These are phyloP conservation scores for Deinandra increscens DNA, from an alignment of 129 eudicot species.

Conservation along the genomic window DNA sequence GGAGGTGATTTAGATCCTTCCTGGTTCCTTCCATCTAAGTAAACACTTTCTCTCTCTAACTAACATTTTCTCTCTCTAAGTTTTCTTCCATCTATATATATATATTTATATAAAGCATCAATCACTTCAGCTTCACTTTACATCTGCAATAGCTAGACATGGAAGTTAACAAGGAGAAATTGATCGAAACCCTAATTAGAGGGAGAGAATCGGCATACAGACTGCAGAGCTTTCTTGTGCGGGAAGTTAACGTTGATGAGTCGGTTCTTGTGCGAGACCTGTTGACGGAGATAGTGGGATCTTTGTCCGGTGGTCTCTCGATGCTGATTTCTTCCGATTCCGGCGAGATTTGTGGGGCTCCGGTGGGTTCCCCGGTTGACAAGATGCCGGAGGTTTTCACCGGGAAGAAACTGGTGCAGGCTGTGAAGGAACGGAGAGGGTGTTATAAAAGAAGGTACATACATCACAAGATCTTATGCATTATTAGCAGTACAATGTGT, in stretches of 20 bases:
- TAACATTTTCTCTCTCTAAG: constrained; percentile 10
- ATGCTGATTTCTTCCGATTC: constrained; percentile 21
- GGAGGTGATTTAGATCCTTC: constrained; percentile 15
- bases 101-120: neutral
- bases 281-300: constrained; percentile 32
- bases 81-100: neutral
- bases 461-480: too few relatives aligned
- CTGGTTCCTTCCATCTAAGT: neutral
- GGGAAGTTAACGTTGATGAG: constrained; percentile 13
- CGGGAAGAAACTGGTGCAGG: constrained; percentile 34
- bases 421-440: constrained; percentile 56
- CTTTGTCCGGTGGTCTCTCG: constrained; percentile 39
- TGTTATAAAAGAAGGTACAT: constrained; percentile 62
- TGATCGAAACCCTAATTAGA: constrained; percentile 30
- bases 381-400: constrained; percentile 26
- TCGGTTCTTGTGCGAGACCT: constrained; percentile 31
- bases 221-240: constrained; percentile 29
- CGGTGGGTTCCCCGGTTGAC: constrained; percentile 27
- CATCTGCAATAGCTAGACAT: too few relatives aligned
- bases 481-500: too few relatives aligned
- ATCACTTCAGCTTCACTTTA: constrained; percentile 25
- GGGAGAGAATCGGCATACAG: constrained; percentile 34
- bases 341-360: constrained; percentile 24
- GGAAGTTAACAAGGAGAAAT: constrained; percentile 25
- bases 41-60: neutral